These are phyloP conservation scores for Coniferiporia weirii DNA, from an alignment of 1,284 basidiomycete species.

Conservation along the genomic window DNA sequence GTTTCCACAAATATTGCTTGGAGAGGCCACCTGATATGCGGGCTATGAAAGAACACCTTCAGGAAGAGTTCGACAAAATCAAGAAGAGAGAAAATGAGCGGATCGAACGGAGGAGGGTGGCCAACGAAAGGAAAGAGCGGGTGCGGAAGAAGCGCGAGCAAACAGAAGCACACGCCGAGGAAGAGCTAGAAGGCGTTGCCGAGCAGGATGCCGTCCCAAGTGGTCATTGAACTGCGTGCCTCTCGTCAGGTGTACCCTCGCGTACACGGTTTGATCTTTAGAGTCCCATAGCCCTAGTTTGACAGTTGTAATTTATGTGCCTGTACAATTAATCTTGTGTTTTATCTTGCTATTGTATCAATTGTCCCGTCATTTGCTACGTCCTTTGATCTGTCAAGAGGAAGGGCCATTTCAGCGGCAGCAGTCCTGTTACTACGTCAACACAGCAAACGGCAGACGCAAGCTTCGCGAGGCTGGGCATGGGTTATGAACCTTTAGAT, in stretches of 20 bases:
- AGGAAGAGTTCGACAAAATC: conserved; percentile 3
- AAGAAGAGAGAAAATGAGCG: background rate
- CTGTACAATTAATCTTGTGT: background rate
- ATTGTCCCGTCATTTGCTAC: background rate
- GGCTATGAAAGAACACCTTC: conserved; percentile 5
- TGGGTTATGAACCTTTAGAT: no score
- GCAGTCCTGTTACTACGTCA: no score
- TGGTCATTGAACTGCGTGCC: no score
- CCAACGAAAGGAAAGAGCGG: background rate
- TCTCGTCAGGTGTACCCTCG: background rate
- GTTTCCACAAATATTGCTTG: background rate
- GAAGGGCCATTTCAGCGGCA: background rate
- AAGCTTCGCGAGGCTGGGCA: no score
- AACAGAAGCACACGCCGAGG: background rate
- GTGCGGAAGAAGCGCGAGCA: background rate
- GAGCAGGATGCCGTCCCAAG: background rate
- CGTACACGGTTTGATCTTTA: no score
- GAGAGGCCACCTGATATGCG: background rate
- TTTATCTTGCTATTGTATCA: background rate
- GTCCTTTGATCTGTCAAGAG: background rate
- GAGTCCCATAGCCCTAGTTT: no score
- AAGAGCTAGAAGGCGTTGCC: background rate
- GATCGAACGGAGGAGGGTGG: background rate
- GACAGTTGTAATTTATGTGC: no score
- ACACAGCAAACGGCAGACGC: no score